phyloP scores from a whole-genome alignment of 2,329 filamentous ascomycete species.

The Sclerotinia spermophila region DNA sequence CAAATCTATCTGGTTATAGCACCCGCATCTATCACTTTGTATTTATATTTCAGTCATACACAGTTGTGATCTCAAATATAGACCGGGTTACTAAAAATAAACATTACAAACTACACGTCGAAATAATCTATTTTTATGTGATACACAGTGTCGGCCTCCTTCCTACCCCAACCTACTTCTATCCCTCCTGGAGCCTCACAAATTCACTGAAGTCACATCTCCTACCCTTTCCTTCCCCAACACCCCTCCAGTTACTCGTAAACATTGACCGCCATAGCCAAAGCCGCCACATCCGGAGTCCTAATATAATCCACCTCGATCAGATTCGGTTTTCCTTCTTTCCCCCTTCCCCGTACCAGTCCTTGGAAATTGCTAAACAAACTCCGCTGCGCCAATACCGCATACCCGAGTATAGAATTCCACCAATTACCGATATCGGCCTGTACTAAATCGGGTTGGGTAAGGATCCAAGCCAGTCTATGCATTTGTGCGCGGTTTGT shows the following conservation, averaged over 20 bases:
- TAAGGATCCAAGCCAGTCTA: neutral
- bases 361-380: neutral
- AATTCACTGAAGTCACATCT: neutral
- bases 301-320: conserved; percentile 6
- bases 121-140: neutral
- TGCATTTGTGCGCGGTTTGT: neutral
- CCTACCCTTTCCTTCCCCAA: neutral
- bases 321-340: neutral
- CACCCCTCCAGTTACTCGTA: neutral
- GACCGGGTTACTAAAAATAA: neutral
- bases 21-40: neutral
- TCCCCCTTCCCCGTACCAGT: neutral
- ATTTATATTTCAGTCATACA: neutral
- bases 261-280: conserved; percentile 3
- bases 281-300: neutral
- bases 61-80: neutral
- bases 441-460: neutral
- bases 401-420: neutral
- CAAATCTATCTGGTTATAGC: neutral
- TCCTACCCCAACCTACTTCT: neutral
- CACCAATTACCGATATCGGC: neutral
- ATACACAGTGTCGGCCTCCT: neutral
- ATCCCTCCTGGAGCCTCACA: neutral
- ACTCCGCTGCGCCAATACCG: neutral
- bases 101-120: neutral